Evolutionary conservation across 2,329 filamentous ascomycete species (phyloP).

Genomic region (Mycosphaerella sp.): DNA sequence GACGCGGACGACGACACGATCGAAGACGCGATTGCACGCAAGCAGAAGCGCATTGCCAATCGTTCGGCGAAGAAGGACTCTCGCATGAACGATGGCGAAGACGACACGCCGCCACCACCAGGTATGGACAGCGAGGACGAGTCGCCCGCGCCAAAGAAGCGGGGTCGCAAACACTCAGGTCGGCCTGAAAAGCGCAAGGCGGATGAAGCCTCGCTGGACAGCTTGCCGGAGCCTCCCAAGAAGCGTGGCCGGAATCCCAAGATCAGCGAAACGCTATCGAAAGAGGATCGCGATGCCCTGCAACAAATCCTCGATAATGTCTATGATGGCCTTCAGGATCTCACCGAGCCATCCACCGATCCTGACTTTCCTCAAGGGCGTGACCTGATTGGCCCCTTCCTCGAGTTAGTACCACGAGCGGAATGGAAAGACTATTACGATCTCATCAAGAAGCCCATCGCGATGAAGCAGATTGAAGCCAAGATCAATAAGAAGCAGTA

Average conservation of each 20-base stretch:
- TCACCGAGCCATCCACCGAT: slow-evolving; percentile 68
- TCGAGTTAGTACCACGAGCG: slow-evolving; percentile 81
- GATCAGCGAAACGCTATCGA: slow-evolving; percentile 56
- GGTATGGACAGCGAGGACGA: slow-evolving; percentile 73
- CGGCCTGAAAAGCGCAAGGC: slow-evolving; percentile 81
- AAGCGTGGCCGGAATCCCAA: slow-evolving; percentile 67
- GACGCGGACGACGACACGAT: slow-evolving; percentile 94
- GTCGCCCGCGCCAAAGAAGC: slow-evolving; percentile 63
- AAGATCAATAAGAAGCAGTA: slow-evolving; percentile 98
- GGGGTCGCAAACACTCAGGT: slow-evolving; percentile 65
- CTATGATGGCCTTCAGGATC: slow-evolving; percentile 71
- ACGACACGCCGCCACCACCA: slow-evolving; percentile 69
- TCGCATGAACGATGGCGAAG: slow-evolving; percentile 31
- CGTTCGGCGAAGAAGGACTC: slow-evolving; percentile 62
- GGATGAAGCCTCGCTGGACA: slow-evolving; percentile 58
- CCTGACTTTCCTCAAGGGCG: slow-evolving; percentile 54
- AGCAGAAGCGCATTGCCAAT: slow-evolving; percentile 76
- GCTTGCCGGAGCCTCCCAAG: slow-evolving; percentile 68
- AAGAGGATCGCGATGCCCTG: slow-evolving; percentile 66
- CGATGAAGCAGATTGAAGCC: slow-evolving; percentile 89
- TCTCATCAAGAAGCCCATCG: slow-evolving; percentile 86
- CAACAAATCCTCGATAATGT: slow-evolving; percentile 72
- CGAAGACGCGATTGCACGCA: slow-evolving; percentile 85
- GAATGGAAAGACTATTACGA: slow-evolving; percentile 94
- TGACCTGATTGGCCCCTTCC: slow-evolving; percentile 86